Conservation (phyloP, 2,329 filamentous ascomycete genomes). For the Curvularia lunata region DNA sequence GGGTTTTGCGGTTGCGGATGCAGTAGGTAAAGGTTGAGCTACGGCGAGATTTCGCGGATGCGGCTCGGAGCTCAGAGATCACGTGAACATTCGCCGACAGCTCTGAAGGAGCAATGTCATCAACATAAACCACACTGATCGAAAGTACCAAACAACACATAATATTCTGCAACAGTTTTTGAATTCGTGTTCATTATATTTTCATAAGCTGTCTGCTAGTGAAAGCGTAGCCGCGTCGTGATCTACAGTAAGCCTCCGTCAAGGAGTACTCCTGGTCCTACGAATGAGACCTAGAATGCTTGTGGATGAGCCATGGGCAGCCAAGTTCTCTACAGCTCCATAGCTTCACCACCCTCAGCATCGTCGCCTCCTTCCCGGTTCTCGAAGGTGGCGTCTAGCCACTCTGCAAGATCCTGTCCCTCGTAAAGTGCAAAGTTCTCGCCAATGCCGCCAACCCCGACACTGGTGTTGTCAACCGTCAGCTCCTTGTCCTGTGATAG, state of each 20-base stretch:
- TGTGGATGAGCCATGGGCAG: neutral
- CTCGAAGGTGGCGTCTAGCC: conserved; percentile 74
- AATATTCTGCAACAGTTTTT: neutral
- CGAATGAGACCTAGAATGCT: conserved; percentile 1
- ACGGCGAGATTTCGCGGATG: conserved; percentile 37
- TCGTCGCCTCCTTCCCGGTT: conserved; percentile 49
- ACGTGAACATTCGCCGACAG: conserved; percentile 26
- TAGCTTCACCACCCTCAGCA: conserved; percentile 53
- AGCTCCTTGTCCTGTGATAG: conserved; percentile 96
- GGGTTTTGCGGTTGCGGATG: conserved; percentile 32
- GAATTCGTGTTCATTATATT: conserved; percentile 30
- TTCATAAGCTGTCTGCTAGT: conserved; percentile 23
- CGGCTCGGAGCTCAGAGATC: conserved; percentile 35
- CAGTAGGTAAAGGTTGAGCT: conserved; percentile 36
- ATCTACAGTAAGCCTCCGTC: conserved; percentile 8
- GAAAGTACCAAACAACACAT: neutral
- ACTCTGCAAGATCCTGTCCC: conserved; percentile 81
- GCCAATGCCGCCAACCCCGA: conserved; percentile 78
- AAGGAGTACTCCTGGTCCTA: neutral
- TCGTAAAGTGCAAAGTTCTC: conserved; percentile 93
- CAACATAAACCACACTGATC: neutral
- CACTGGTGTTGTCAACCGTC: conserved; percentile 94
- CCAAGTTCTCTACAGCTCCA: conserved; percentile 52
- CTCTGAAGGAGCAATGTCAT: neutral
- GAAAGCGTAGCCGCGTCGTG: conserved; percentile 10